These are phyloP conservation scores for Rosa lucieae DNA, from an alignment of 306 rosid species.

Conservation along the genomic window DNA sequence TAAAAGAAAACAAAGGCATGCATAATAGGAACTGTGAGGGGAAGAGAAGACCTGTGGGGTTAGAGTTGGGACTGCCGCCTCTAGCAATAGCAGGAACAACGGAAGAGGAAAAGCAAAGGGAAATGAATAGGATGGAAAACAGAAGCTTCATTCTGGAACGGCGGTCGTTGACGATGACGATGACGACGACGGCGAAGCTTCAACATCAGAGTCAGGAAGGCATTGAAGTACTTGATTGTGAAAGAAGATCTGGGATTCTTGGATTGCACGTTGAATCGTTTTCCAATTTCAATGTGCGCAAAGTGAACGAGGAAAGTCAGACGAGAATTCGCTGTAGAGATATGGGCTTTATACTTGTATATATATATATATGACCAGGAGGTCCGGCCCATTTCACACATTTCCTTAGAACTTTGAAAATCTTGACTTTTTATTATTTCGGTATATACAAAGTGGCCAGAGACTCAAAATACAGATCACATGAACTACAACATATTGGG, in stretches of 20 bases:
- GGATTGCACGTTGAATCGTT: background rate
- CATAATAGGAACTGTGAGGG: background rate
- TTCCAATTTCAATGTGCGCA: background rate
- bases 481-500: too few species aligned
- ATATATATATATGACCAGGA: background rate
- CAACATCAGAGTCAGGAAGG: slow-evolving; percentile 18
- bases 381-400: background rate
- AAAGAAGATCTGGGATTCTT: background rate
- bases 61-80: slow-evolving; percentile 38
- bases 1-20: background rate
- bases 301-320: background rate
- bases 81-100: slow-evolving; percentile 40
- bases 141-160: slow-evolving; percentile 23
- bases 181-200: background rate
- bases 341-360: background rate
- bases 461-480: too few species aligned
- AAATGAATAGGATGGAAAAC: slow-evolving; percentile 41
- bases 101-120: slow-evolving; percentile 32
- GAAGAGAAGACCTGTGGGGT: slow-evolving; percentile 48
- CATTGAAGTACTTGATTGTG: background rate
- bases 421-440: too few species aligned
- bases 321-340: background rate
- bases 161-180: background rate
- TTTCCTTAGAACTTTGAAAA: background rate
- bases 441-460: too few species aligned